phyloP scores from a whole-genome alignment of 345 rosid genomes.

The Hirschfeldia incana region DNA sequence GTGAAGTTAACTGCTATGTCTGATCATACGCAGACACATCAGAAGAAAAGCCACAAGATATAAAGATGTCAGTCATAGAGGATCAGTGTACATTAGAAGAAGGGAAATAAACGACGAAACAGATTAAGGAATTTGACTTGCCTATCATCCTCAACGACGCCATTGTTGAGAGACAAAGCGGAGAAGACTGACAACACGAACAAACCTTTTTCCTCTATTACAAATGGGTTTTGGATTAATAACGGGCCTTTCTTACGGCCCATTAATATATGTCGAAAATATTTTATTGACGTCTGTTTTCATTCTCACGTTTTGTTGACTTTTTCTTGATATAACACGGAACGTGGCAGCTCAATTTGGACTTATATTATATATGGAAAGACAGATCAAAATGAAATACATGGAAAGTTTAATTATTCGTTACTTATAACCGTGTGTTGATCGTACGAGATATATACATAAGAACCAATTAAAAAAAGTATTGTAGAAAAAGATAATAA shows the following conservation, averaged over 20 bases:
- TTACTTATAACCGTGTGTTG: too few relatives aligned
- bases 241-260: constrained; percentile 21
- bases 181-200: not conserved
- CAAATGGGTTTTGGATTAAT: not conserved
- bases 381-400: too few relatives aligned
- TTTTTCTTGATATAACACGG: not conserved
- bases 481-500: too few relatives aligned
- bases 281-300: too few relatives aligned
- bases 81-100: not conserved
- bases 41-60: not conserved
- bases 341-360: not conserved
- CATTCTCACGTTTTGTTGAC: not conserved
- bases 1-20: constrained; percentile 96
- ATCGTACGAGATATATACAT: too few relatives aligned
- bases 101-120: not conserved
- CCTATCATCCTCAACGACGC: constrained; percentile 78
- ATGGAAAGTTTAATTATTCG: too few relatives aligned
- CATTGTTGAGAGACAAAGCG: constrained; percentile 44
- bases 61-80: not conserved
- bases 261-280: not conserved
- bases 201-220: not conserved
- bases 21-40: constrained; percentile 40
- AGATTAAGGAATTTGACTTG: constrained; percentile 47
- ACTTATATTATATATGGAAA: too few relatives aligned
- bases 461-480: too few relatives aligned